phyloP scores from a whole-genome alignment of 306 rosid genomes.

The Gleditsia sinensis region DNA sequence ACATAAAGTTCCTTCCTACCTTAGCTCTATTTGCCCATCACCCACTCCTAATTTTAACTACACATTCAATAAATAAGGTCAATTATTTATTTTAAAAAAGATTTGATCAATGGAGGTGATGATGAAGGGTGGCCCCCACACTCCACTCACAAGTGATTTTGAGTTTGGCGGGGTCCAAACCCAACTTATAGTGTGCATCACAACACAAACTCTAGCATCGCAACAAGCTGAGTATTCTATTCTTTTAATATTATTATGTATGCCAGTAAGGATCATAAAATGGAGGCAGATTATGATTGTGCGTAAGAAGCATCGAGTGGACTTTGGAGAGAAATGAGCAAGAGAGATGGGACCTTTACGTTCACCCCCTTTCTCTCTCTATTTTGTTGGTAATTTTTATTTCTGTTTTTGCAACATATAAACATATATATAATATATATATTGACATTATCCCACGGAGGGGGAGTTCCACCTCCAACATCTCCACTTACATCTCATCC shows the following conservation, averaged over 20 bases:
- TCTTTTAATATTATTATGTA: slow-evolving; percentile 10
- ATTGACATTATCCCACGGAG: slow-evolving; percentile 45
- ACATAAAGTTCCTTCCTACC: no score
- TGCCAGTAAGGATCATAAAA: slow-evolving; percentile 15
- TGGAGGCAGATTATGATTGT: not conserved
- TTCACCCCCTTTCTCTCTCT: not conserved
- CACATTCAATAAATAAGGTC: no score
- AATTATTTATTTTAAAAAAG: no score
- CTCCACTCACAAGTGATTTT: not conserved
- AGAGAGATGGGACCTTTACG: slow-evolving; percentile 23
- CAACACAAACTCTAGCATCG: slow-evolving; percentile 42
- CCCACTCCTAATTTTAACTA: no score
- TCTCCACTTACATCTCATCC: slow-evolving; percentile 45
- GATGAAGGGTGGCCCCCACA: slow-evolving; percentile 30
- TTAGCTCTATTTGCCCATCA: no score
- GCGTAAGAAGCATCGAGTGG: no score
- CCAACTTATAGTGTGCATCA: slow-evolving; percentile 40
- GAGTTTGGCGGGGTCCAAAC: slow-evolving; percentile 30
- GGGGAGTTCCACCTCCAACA: not conserved
- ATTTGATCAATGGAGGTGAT: slow-evolving; percentile 8
- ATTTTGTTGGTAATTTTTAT: slow-evolving; percentile 13
- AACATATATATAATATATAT: slow-evolving; percentile 62
- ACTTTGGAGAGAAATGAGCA: slow-evolving; percentile 33
- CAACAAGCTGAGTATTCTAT: not conserved
- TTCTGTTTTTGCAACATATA: slow-evolving; percentile 50